phyloP scores from a whole-genome alignment of 2,329 filamentous ascomycete genomes.

The Cercospora sojina region DNA sequence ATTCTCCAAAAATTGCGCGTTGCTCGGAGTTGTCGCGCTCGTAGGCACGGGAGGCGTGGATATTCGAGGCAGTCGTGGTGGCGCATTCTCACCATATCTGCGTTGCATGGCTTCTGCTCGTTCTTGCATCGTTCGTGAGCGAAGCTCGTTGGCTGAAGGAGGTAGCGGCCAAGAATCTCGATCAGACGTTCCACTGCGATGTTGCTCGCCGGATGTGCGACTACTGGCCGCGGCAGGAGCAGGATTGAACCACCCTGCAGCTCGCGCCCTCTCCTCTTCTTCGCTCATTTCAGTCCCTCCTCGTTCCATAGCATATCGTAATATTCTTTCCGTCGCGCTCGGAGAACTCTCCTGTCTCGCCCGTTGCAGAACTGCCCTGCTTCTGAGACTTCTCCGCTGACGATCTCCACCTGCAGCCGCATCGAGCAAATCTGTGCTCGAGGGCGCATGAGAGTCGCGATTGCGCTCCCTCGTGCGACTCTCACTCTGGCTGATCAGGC shows the following conservation, averaged over 20 bases:
- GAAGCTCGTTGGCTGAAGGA: slow-evolving; percentile 26
- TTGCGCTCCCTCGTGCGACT: slow-evolving; percentile 33
- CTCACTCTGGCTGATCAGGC: slow-evolving; percentile 41
- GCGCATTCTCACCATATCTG: slow-evolving; percentile 38
- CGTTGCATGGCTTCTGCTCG: slow-evolving; percentile 38
- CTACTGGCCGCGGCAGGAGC: slow-evolving; percentile 15
- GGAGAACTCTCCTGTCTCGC: slow-evolving; percentile 36
- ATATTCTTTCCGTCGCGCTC: slow-evolving; percentile 39
- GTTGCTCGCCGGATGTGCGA: slow-evolving; percentile 23
- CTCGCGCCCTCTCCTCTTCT: slow-evolving; percentile 39
- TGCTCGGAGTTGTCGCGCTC: slow-evolving; percentile 17
- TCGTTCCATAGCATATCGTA: slow-evolving; percentile 44
- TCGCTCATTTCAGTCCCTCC: slow-evolving; percentile 38
- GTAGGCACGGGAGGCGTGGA: slow-evolving; percentile 30
- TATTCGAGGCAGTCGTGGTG: slow-evolving; percentile 34
- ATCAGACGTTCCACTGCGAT: slow-evolving; percentile 16
- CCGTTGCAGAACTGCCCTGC: slow-evolving; percentile 36
- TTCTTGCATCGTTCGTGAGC: slow-evolving; percentile 29
- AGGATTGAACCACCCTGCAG: slow-evolving; percentile 35
- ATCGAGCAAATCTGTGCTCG: slow-evolving; percentile 30
- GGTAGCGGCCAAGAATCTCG: slow-evolving; percentile 31
- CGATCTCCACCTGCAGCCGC: slow-evolving; percentile 31
- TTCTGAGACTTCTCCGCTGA: slow-evolving; percentile 36
- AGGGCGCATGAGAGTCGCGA: slow-evolving; percentile 28
- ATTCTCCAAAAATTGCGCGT: slow-evolving; percentile 52